Percentiles rank a stretch among this genome's conserved stretches.
These are phyloP conservation scores for Phytopythium helicoides DNA, from an alignment of 352 stramenopile genomes.

Conservation along the genomic window DNA sequence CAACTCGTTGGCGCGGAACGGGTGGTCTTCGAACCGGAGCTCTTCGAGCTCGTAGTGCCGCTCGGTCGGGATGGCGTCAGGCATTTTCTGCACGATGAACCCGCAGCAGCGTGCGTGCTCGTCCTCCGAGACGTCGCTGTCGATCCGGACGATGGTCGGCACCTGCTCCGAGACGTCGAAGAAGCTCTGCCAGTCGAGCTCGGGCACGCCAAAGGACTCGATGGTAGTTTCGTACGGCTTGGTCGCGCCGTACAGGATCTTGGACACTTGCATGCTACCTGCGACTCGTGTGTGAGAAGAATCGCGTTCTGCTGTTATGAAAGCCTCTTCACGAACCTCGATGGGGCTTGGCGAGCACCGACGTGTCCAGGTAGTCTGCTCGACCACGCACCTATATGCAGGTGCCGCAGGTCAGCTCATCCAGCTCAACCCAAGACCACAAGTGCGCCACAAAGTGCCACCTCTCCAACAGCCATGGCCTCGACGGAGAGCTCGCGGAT, in stretches of 20 bases:
- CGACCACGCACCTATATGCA: constrained; percentile 66
- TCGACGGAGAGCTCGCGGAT: constrained; percentile 81
- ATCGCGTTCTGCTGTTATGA: no score
- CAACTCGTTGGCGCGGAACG: constrained; percentile 44
- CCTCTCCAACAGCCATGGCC: constrained; percentile 74
- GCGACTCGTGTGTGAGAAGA: constrained; percentile 15
- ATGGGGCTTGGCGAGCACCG: constrained; percentile 13
- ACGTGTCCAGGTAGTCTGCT: constrained; percentile 33
- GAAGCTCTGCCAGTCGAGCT: constrained; percentile 80
- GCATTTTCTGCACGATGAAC: constrained; percentile 85
- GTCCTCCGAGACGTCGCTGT: constrained; percentile 44
- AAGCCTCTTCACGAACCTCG: constrained; percentile 3
- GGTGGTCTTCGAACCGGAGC: constrained; percentile 50
- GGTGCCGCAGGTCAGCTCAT: no score
- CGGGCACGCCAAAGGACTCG: constrained; percentile 51
- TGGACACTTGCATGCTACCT: constrained; percentile 73
- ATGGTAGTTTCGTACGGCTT: constrained; percentile 82
- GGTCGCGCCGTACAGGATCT: constrained; percentile 68
- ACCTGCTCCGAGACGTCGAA: constrained; percentile 86
- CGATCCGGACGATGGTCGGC: constrained; percentile 78
- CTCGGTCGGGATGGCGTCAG: constrained; percentile 44
- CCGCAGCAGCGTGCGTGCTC: constrained; percentile 54
- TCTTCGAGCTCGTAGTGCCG: constrained; percentile 63
- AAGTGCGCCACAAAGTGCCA: no score
- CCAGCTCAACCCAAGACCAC: no score